Conservation (phyloP, 495 filamentous ascomycete genomes). For the Parachaetomium inaequale region DNA sequence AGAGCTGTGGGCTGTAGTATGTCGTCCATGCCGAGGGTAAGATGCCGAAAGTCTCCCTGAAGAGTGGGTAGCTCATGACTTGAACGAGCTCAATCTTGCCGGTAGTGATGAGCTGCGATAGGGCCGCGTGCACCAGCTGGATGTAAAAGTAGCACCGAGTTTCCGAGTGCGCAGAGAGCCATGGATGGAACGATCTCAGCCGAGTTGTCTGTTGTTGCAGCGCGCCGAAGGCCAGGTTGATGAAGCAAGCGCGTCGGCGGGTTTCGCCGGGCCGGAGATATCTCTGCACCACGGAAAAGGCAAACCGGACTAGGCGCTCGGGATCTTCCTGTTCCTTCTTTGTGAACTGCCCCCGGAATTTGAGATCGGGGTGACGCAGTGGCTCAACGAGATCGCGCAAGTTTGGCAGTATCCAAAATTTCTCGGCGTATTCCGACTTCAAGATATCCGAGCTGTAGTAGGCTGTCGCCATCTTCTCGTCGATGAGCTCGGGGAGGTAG, state of each 20-base stretch:
- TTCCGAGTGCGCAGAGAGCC: conserved; percentile 12
- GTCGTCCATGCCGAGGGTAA: conserved; percentile 16
- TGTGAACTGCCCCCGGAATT: not conserved
- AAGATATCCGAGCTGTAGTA: conserved; percentile 23
- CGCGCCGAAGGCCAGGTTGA: conserved; percentile 21
- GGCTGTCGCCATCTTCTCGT: conserved; percentile 12
- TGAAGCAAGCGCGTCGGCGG: conserved; percentile 24
- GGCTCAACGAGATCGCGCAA: conserved; percentile 14
- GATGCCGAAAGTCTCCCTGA: conserved; percentile 14
- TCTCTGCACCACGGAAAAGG: conserved; percentile 20
- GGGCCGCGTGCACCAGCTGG: conserved; percentile 23
- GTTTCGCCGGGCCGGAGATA: conserved; percentile 18
- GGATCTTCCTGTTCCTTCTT: conserved; percentile 2
- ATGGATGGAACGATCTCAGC: conserved; percentile 8
- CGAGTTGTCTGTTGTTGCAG: conserved; percentile 17
- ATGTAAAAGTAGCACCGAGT: conserved; percentile 26
- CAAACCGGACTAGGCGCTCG: conserved; percentile 18
- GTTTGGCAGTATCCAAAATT: conserved; percentile 25
- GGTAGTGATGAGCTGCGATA: conserved; percentile 2
- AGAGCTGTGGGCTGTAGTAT: conserved; percentile 20
- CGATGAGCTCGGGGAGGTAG: conserved; percentile 14
- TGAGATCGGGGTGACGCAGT: not conserved
- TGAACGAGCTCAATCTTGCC: conserved; percentile 2
- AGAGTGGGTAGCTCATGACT: conserved; percentile 17
- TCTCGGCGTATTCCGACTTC: conserved; percentile 9